These are phyloP conservation scores for Talaromyces sp. DNA, from an alignment of 2,329 filamentous ascomycete genomes.

Conservation along the genomic window DNA sequence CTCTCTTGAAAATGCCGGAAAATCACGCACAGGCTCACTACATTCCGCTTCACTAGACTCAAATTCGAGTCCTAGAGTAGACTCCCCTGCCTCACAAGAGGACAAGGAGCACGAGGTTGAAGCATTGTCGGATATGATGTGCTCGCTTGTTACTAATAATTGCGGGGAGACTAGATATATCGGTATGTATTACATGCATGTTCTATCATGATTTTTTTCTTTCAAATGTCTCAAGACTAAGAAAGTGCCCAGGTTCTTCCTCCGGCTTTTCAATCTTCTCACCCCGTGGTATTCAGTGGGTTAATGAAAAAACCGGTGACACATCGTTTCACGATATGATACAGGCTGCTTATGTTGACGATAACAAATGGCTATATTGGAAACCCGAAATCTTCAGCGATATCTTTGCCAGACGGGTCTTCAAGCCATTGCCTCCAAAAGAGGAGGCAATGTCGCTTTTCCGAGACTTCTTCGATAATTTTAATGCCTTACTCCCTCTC, in stretches of 20 bases:
- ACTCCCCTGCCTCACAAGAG: conserved; percentile 51
- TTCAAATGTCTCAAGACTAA: neutral
- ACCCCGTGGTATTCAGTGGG: conserved; percentile 96
- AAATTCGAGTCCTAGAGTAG: conserved; percentile 48
- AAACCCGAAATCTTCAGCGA: conserved; percentile 96
- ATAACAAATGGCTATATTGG: conserved; percentile 96
- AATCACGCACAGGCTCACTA: conserved; percentile 33
- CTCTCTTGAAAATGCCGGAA: conserved; percentile 21
- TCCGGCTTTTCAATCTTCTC: conserved; percentile 99
- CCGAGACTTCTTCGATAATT: conserved; percentile 95
- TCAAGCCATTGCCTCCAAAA: conserved; percentile 76
- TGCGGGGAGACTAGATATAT: conserved; percentile 94
- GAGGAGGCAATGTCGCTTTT: conserved; percentile 81
- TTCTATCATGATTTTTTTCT: neutral
- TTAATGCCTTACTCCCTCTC: conserved; percentile 97
- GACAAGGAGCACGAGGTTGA: conserved; percentile 68
- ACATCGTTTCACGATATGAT: conserved; percentile 94
- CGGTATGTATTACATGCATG: conserved; percentile 50
- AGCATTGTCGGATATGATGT: conserved; percentile 96
- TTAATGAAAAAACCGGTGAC: conserved; percentile 97
- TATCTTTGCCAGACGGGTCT: conserved; percentile 79
- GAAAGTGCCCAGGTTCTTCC: conserved; percentile 63
- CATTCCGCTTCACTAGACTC: conserved; percentile 44
- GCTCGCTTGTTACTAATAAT: conserved; percentile 90
- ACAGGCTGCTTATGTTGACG: conserved; percentile 78